Evolutionary conservation across 306 rosid species (phyloP).

Genomic region (Corylus heterophylla): DNA sequence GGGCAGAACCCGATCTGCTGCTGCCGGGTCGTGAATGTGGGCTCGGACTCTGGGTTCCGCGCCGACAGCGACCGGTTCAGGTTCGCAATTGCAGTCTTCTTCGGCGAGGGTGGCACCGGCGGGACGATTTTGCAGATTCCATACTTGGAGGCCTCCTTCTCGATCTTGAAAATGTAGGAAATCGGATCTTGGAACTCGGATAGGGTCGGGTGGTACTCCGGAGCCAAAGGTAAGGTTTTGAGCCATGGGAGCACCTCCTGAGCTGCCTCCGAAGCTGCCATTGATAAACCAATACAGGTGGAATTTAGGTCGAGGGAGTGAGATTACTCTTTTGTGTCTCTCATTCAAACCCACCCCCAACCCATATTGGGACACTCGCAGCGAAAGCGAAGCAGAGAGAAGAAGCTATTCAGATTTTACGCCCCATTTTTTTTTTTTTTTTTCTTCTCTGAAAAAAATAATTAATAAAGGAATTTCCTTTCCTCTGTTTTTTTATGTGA

Average conservation of each 20-base stretch:
- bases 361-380: background rate
- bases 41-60: slow-evolving; percentile 44
- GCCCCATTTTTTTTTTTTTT: slow-evolving; percentile 11
- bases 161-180: slow-evolving; percentile 97
- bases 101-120: slow-evolving; percentile 73
- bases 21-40: slow-evolving; percentile 97
- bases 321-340: slow-evolving; percentile 24
- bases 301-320: slow-evolving; percentile 2
- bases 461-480: background rate
- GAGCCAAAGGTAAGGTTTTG: slow-evolving; percentile 81
- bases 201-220: slow-evolving; percentile 71
- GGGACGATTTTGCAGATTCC: slow-evolving; percentile 99
- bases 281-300: slow-evolving; percentile 2
- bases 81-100: slow-evolving; percentile 78
- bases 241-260: slow-evolving; percentile 88
- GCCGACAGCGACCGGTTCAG: slow-evolving; percentile 63
- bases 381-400: slow-evolving; percentile 5
- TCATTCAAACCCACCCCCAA: slow-evolving; percentile 37
- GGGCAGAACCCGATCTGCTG: slow-evolving; percentile 99
- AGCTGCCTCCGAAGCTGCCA: slow-evolving; percentile 62
- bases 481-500: slow-evolving; percentile 58
- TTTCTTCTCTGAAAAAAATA: background rate
- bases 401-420: slow-evolving; percentile 39
- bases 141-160: slow-evolving; percentile 84
- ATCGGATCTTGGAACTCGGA: slow-evolving; percentile 98